A percentile compares a stretch with the other conserved stretches of the same genome.
These are phyloP conservation scores for Rhynchospora tenuis DNA, from an alignment of 176 grass and related monocot genomes.

Conservation along the genomic window DNA sequence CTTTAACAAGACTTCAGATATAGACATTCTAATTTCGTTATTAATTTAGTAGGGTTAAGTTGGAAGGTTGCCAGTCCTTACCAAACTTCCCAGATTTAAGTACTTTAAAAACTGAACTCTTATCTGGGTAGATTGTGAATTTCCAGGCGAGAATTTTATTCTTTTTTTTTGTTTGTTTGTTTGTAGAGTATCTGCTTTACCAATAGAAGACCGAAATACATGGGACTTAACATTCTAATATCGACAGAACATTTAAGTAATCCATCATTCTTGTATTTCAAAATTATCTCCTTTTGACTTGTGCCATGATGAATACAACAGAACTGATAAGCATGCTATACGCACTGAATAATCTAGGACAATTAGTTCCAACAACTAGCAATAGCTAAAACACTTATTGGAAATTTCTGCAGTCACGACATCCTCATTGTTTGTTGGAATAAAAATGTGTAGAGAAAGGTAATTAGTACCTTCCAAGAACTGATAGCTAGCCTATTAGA, in stretches of 20 bases:
- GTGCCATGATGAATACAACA: background rate
- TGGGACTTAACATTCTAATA: background rate
- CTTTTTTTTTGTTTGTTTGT: background rate
- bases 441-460: background rate
- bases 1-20: background rate
- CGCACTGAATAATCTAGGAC: background rate
- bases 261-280: background rate
- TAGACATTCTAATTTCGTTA: background rate
- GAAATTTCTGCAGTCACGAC: background rate
- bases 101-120: background rate
- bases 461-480: background rate
- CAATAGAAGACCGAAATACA: background rate
- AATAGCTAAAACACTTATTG: background rate
- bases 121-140: background rate
- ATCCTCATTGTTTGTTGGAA: background rate
- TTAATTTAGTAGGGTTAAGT: background rate
- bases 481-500: background rate
- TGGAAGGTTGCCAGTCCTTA: slow-evolving; percentile 10
- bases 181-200: background rate
- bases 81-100: background rate
- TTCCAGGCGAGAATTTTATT: background rate
- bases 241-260: background rate
- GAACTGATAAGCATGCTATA: background rate
- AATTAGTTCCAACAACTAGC: background rate
- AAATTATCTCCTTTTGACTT: background rate